Base-by-base conservation (phyloP, 2,329 filamentous ascomycete species). In the Didymella segeticola region DNA sequence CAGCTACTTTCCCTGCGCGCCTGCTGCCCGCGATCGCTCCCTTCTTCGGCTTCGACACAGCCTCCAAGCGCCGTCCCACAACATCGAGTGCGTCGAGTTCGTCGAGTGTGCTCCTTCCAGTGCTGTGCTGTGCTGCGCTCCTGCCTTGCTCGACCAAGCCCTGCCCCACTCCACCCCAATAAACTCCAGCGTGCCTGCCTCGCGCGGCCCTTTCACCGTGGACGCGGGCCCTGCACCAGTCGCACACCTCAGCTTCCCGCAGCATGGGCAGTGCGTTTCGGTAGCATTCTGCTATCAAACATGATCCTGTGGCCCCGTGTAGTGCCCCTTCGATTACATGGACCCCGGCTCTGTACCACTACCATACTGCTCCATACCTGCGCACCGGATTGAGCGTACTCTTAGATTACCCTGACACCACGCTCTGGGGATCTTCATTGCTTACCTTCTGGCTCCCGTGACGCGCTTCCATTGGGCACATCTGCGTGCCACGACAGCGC, bases 281-380 rank as follows among this genome's bases (percentile, higher is more conserved):
- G 61, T 72, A 69, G 64, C 59, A 58, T 30, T 57, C 61, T 47
- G 61, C 58, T 61, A 60, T 60, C 66, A 61, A 71, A 66, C 58
- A 72, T 71, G 70, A 59, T 63, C 62, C 53, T 59, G 61, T 57
- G 70, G 60, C 64, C 60, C 37, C 26, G 46, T 71, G 63, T 65
- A 69, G 65, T 66, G 67, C 68, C 57, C 65, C 66, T 64, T 65
- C 67, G 64, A 72, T 67, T 71, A 63, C 73, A 71, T 72, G 61
- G 66, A 66, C 64, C 69, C 70, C 63, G 60, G 68, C 63, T 51
- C 62, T 63, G 70, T 73, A 68, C 56, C 63, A 75, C 75, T 46
- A 58, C 72, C 66, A 64, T 64, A 66, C 64, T 71, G 61, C 69
- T 66, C 70, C 73, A 75, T 71, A 71, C 70, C 69, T 75, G 69